A percentile compares a stretch with the other conserved stretches of the same genome.
phyloP scores from a whole-genome alignment of 441 rosid genomes.

The Gossypium davidsonii region DNA sequence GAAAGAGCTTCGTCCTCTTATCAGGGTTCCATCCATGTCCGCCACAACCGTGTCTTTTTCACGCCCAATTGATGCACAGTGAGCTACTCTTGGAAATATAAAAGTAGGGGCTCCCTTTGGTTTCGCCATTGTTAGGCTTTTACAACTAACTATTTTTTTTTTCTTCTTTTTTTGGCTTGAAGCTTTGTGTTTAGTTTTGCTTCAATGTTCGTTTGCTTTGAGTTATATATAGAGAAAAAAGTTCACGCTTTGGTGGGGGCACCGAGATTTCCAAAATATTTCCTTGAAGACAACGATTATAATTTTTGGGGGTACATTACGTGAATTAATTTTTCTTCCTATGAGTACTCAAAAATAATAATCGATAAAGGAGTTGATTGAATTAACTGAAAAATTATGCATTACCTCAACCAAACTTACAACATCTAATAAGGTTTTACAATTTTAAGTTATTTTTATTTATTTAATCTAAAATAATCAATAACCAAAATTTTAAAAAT shows the following conservation, averaged over 20 bases:
- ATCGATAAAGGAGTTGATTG: too few relatives aligned
- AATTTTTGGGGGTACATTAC: background rate
- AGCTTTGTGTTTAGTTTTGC: background rate
- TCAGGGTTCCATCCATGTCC: constrained; percentile 48
- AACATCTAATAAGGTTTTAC: too few relatives aligned
- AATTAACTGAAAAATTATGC: too few relatives aligned
- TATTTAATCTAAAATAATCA: too few relatives aligned
- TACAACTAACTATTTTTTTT: background rate
- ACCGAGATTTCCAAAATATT: constrained; percentile 17
- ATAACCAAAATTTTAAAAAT: too few relatives aligned
- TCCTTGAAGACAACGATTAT: background rate
- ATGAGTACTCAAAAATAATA: too few relatives aligned
- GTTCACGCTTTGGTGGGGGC: background rate
- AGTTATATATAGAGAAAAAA: background rate
- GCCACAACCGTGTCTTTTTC: constrained; percentile 46
- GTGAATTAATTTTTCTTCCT: background rate
- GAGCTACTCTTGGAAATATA: constrained; percentile 26
- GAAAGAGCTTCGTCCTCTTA: constrained; percentile 43
- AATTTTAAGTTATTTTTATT: background rate
- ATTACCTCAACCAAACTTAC: too few relatives aligned
- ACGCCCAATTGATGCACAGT: constrained; percentile 38
- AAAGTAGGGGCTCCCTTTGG: background rate
- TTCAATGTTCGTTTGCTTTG: background rate
- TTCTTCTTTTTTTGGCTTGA: background rate
- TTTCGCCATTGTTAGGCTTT: constrained; percentile 1